Evolutionary conservation across 75 land plant species (phyloP), one percentile per base, ranked within the genome.

Genomic region (Picea glauca): DNA sequence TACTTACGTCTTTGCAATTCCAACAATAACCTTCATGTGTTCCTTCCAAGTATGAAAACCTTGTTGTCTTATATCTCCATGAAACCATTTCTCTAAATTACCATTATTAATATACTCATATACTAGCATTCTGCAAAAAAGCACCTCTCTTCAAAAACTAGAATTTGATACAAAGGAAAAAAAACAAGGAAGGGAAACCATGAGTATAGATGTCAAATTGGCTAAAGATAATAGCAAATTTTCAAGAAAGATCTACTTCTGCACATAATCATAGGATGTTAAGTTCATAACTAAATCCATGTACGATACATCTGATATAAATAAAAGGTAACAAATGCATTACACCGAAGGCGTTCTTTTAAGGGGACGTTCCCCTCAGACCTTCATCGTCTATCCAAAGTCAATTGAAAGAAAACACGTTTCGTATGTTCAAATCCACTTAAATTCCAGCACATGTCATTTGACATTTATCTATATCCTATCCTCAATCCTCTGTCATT

Each of bases 61-160:
- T 50, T 78, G 72, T 1, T 87, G 84, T 3, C 81, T 35, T 85
- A 91, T 75, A 38, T 84, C 83, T 57, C 94, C 94, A 81, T 90
- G 94, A 57, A 92, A 88, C 94, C 94, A 92, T 56, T 92, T 88
- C 60, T 92, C 94, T 26, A 92, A 77, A 80, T 90, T 92, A 23
- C 94, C 94, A 84, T 92, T 92, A 30, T 90, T 78, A 56, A 92
- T 86, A 73, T 88, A 90, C 77, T 92, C 94, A 80, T 92, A 92
- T 15, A 92, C 92, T 58, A 92, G 79, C 77, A 90, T 77, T 83
- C 92, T 90, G 82, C 15, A 30, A 17, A 32, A 73, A 70, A 75
- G n/a, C 58, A 11, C 62, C 58, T 26, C 58, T 4, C 46, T 63
- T 35, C 13, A 70, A 23, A 33, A 18, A 38, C n/a, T 33, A 77